Base-by-base conservation (phyloP, 345 rosid species). In the Eucalyptus globulus region DNA sequence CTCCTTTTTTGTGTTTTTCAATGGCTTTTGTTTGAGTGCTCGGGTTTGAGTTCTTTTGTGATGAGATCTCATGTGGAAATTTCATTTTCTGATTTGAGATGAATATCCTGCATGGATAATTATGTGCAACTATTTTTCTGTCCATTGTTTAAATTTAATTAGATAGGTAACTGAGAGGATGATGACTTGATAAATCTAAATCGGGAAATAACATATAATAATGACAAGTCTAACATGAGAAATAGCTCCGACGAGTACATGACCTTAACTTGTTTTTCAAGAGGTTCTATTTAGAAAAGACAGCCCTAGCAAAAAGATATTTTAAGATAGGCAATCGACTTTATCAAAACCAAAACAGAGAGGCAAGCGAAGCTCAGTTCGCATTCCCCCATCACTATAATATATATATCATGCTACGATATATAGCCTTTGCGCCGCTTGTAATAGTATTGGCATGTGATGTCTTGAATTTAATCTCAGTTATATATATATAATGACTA, bases 161-260 rank as follows among this genome's bases (percentile, higher is more conserved):
- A 0, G 5, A 19, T 19, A 19, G 10, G 9, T 24, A 56, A 22
- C 0, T 0, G 0, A 22, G 72, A n/a, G 72, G 6, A 14, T 65
- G 37, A 29, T 4, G 37, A n/a, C 17, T 29, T 31, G 21, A 37
- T 31, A 31, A 67, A 3, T 9, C 62, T 56, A 56, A 56, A 56
- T 67, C 6, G 4, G 43, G 43, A 16, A 16, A 16, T 8, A 67
- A 67, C n/a, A n/a, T 31, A 1, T n/a, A 4, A 5, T 15, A 31
- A 15, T 67, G 37, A 31, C 80, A 67, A 67, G 80, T n/a, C 80
- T 67, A 1, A 31, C 22, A 16, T 69, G 80, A 69, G 43, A 31
- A 31, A 2, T 67, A 31, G 80, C 34, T 69, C 19, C 13, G 80
- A 69, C 12, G 31, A 15, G 40, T 15, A 16, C 10, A 31, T 34